Evolutionary conservation across 2,329 filamentous ascomycete species (phyloP).

Genomic region (Ascochyta rabiei): DNA sequence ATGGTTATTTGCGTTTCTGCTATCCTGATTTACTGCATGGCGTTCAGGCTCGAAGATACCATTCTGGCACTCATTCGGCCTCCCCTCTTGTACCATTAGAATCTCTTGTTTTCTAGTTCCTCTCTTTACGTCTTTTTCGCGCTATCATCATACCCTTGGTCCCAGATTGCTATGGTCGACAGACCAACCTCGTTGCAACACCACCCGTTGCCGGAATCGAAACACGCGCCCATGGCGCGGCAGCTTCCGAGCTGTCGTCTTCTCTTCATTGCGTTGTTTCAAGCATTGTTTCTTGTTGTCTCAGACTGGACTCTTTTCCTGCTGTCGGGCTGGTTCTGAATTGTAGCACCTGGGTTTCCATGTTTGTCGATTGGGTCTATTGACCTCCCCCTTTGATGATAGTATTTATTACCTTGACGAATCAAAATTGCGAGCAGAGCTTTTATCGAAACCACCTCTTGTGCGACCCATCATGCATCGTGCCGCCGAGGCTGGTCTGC

Average conservation of each 20-base stretch:
- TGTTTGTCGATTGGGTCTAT: slow-evolving; percentile 17
- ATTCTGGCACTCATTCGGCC: slow-evolving; percentile 43
- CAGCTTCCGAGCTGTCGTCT: slow-evolving; percentile 24
- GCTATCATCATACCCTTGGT: slow-evolving; percentile 20
- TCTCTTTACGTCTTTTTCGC: slow-evolving; percentile 13
- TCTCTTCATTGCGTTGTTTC: slow-evolving; percentile 16
- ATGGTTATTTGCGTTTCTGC: slow-evolving; percentile 18
- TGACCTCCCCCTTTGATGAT: slow-evolving; percentile 16
- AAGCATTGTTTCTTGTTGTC: slow-evolving; percentile 19
- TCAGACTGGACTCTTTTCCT: slow-evolving; percentile 22
- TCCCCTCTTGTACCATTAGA: slow-evolving; percentile 40
- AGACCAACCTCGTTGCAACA: slow-evolving; percentile 9
- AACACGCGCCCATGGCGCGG: slow-evolving; percentile 36
- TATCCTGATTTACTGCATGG: slow-evolving; percentile 22
- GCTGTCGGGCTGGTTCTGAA: slow-evolving; percentile 32
- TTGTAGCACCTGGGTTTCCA: slow-evolving; percentile 29
- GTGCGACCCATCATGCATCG: background rate
- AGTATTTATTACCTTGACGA: slow-evolving; percentile 23
- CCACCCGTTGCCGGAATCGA: slow-evolving; percentile 18
- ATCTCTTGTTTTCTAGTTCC: slow-evolving; percentile 15
- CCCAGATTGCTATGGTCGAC: slow-evolving; percentile 18
- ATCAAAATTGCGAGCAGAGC: slow-evolving; percentile 24
- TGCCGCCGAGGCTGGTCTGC: background rate
- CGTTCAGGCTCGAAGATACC: slow-evolving; percentile 35
- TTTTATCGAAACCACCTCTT: background rate